phyloP scores from a whole-genome alignment of 441 rosid species.

The Gossypium gossypioides region DNA sequence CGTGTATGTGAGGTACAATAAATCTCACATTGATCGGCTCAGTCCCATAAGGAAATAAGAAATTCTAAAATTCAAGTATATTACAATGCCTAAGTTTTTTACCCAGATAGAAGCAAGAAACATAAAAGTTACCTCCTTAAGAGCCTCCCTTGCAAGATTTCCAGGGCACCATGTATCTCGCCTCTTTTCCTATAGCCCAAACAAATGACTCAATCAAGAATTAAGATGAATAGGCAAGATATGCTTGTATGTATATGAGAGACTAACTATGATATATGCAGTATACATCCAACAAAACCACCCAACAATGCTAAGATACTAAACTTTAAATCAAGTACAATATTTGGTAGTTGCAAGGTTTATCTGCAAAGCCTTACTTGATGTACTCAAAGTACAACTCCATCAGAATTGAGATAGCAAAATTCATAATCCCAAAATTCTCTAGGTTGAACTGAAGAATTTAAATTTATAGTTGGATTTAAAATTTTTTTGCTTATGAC shows the following conservation, averaged over 20 bases:
- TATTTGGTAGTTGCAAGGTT: neutral
- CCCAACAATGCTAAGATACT: neutral
- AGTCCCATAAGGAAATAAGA: neutral
- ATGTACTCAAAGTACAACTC: neutral
- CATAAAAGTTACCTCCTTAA: conserved; percentile 38
- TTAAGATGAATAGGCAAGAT: neutral
- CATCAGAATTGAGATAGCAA: neutral
- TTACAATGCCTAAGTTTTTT: neutral
- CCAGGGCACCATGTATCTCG: conserved; percentile 92
- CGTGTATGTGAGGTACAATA: neutral
- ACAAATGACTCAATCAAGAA: conserved; percentile 15
- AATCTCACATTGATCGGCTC: neutral
- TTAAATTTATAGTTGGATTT: neutral
- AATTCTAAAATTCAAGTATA: neutral
- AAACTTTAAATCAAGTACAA: neutral
- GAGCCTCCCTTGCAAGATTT: conserved; percentile 43
- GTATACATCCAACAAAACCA: conserved; percentile 5
- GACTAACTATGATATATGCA: neutral
- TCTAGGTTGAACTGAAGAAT: neutral
- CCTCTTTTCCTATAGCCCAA: conserved; percentile 54
- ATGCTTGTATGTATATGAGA: neutral
- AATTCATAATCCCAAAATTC: neutral
- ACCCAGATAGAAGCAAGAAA: neutral
- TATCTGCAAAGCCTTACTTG: neutral
- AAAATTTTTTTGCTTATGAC: neutral